Base-by-base conservation (phyloP, 345 rosid species). In the Firmiana major region DNA sequence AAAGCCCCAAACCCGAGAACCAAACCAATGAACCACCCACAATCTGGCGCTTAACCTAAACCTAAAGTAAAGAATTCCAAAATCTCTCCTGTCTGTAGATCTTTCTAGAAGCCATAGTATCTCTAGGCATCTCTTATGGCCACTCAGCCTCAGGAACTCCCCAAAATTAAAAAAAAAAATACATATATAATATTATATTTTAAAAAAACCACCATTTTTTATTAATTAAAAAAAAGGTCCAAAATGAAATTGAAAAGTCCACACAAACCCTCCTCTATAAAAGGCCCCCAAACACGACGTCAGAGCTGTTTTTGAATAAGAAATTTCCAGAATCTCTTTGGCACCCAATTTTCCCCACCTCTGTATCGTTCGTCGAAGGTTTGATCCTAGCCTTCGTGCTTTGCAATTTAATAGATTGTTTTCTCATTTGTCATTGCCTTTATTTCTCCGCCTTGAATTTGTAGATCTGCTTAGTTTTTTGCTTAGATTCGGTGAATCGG, bases 391-490 rank as follows among this genome's bases (percentile, higher is more conserved):
- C 3, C 78, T 36, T 28, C 49, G n/a, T 19, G 24, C 72, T 58
- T 57, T 65, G 34, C n/a, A 10, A 3, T 42, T 40, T 43, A 4
- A 2, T 65, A 2, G 8, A 6, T 64, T 58, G 3, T 16, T 49
- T 65, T 38, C 8, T 3, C 49, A 17, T 31, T 15, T 78, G 74
- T 13, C 46, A 48, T 72, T 69, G 66, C 28, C 22, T 63, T 38
- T 45, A 6, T 40, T 59, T 77, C 13, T 63, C 17, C 7, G 0
- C 12, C 7, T 59, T 19, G 49, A 26, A 53, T 34, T 70, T 40
- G 3, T 83, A 80, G 82, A 75, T 89, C 89, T 79, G 79, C 6
- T 63, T 21, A 13, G 83, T 28, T 60, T 58, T 40, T 0, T 17
- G 8, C 6, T 21, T 77, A 68, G 83, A 77, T 86, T 81, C 36